Evolutionary conservation across 208 protist species (phyloP).

Genomic region (Wallacemonas sp.): DNA sequence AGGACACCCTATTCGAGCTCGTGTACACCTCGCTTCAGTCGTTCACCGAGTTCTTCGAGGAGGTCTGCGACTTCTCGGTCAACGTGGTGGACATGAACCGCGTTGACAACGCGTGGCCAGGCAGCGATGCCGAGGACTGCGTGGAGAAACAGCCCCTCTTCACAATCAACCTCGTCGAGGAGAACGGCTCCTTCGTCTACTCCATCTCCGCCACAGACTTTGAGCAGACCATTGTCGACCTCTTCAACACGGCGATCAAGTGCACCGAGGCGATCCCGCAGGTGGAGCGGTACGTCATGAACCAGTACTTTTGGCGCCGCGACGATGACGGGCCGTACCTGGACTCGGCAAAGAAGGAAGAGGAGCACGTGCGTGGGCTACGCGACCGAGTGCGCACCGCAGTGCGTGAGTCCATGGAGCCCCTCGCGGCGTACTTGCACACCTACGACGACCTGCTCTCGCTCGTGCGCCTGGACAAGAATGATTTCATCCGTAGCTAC

Average conservation of each 20-base stretch:
- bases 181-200: conserved; percentile 84
- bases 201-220: conserved; percentile 86
- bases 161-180: conserved; percentile 88
- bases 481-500: conserved; percentile 86
- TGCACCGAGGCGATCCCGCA: conserved; percentile 92
- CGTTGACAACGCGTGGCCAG: conserved; percentile 90
- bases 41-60: conserved; percentile 92
- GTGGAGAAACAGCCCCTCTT: conserved; percentile 94
- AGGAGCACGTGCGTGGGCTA: conserved; percentile 79
- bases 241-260: conserved; percentile 88
- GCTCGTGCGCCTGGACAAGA: conserved; percentile 85
- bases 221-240: conserved; percentile 80
- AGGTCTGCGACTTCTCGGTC: conserved; percentile 89
- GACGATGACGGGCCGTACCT: conserved; percentile 92
- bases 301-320: conserved; percentile 92
- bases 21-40: conserved; percentile 87
- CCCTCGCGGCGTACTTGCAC: conserved; percentile 84
- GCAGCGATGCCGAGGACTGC: conserved; percentile 91
- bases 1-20: conserved; percentile 93
- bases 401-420: conserved; percentile 71
- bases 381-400: conserved; percentile 67
- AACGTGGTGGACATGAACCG: conserved; percentile 88
- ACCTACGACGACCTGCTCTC: conserved; percentile 92
- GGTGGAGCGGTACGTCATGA: conserved; percentile 94
- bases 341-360: conserved; percentile 83